Evolutionary conservation across 108 stramenopile species (phyloP), one percentile per base, ranked within the genome.

Genomic region (Nannochloropsis gaditana): DNA sequence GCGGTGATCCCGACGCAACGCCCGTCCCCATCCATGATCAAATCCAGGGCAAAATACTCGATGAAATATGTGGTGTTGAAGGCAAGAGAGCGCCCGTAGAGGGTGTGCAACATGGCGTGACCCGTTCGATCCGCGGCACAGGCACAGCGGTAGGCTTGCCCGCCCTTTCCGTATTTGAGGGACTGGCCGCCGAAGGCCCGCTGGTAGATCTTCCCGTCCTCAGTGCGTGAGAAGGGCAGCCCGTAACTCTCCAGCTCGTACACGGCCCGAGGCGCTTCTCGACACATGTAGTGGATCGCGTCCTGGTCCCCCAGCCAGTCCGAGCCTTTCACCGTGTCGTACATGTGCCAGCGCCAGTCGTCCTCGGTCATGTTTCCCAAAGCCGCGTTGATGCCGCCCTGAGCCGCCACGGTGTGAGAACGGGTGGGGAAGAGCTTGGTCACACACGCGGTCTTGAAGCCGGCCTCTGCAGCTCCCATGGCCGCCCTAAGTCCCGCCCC

Each of bases 301-400:
- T 99, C 99, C 92, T 99, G 99, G 92, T 99, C 99, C 19, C 99
- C 99, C 9, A 99, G 93, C 97, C 97, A 99, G 89, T 99, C 99
- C 45, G 88, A 88, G 9, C 99, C 99, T 92, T 99, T 99, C 50
- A 99, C 99, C 21, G 99, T 99, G 92, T 99, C 99, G 90, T 98
- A 99, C 96, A 97, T 96, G 93, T 99, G 99, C 97, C 97, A 99
- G 83, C 96, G 83, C 96, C 97, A 98, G 91, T 98, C 97, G 91
- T 98, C 97, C 88, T 95, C 90, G 79, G 91, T 89, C 95, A 96
- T 96, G 92, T 98, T 98, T 50, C 97, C 99, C 44, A 99, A 91
- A 9, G 99, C 99, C 19, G 99, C 99, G 90, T 99, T 99, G 90
- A 99, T 96, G n/a, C 99, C 99, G 43, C 99, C 99, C 91, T 99